Evolutionary conservation across 257 asterid species (phyloP), one percentile per base, ranked within the genome.

Genomic region (Nicotiana obtusifolia): DNA sequence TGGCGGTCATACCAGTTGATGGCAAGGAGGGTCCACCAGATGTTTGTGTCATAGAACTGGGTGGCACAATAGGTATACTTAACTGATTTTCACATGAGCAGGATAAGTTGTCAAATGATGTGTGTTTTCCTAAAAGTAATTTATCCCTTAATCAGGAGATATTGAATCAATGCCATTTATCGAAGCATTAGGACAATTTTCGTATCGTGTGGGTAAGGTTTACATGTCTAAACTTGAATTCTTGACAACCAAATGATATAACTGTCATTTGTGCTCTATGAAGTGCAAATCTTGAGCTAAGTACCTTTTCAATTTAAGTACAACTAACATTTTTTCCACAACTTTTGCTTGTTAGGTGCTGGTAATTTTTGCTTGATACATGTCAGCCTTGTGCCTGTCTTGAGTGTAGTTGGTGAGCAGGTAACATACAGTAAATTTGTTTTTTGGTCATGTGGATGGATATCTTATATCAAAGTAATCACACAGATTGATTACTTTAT

Each of bases 151-250:
- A 81, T 86, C 88, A 95, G 99, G 99, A 69, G 99, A 95, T 84
- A 95, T 95, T 76, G 99, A 95, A 81, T 95, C 99, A 4, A 93
- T 93, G 98, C 98, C 97, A 67, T 95, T 91, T 85, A 92, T 95
- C 22, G 99, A 95, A 89, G 99, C 99, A 77, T 91, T 93, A 33
- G 97, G 99, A 64, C 99, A 95, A 80, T 95, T 95, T 79, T 93
- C 98, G 24, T 92, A 88, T 66, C 97, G 97, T 30, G 99, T 93
- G 15, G 99, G 99, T 95, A 88, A 87, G 91, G 35, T 49, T n/a
- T 66, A 69, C 10, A 17, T 3, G 10, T 80, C 64, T 49, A 59
- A 14, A 61, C 54, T 26, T 67, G 82, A 26, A 73, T 66, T 44
- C 14, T 3, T 69, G 22, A 7, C 78, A 69, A 69, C 22, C 54